phyloP scores from a whole-genome alignment of 495 filamentous ascomycete genomes.

The Xylaria intraflava region DNA sequence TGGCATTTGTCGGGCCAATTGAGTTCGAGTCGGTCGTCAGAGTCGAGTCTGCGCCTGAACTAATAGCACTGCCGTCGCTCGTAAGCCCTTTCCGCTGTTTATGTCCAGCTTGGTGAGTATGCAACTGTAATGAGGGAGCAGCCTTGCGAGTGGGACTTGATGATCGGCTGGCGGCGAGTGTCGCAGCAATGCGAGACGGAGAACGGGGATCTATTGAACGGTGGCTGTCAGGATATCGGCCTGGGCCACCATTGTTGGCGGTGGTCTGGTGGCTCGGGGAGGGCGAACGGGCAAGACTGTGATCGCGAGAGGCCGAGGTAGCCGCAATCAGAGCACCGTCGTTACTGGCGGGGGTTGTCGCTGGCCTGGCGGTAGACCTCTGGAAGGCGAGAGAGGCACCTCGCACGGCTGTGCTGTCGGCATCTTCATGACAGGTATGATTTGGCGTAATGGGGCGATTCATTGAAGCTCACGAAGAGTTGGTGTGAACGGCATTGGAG shows the following conservation, averaged over 20 bases:
- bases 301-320: conserved; percentile 25
- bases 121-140: conserved; percentile 13
- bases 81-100: conserved; percentile 20
- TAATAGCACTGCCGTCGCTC: conserved; percentile 18
- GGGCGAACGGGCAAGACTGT: conserved; percentile 10
- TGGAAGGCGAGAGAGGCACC: conserved; percentile 44
- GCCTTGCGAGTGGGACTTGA: conserved; percentile 34
- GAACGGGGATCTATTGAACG: conserved; percentile 30
- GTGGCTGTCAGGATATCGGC: conserved; percentile 2
- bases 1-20: conserved; percentile 49
- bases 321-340: conserved; percentile 49
- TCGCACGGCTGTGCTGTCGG: conserved; percentile 36
- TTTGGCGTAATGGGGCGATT: conserved; percentile 19
- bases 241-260: conserved; percentile 6
- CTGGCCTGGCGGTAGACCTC: conserved; percentile 21
- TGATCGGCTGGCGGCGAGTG: conserved; percentile 49
- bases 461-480: conserved; percentile 14
- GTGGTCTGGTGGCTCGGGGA: conserved; percentile 19
- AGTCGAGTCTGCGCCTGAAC: conserved; percentile 21
- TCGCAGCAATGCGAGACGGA: conserved; percentile 50
- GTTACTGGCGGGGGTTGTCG: conserved; percentile 3
- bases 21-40: conserved; percentile 46
- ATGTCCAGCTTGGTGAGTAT: conserved; percentile 5
- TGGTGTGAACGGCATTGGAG: conserved; percentile 7
- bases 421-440: conserved; percentile 16